Percentiles rank a stretch among this genome's conserved stretches.
These are phyloP conservation scores for Brassica carinata DNA, from an alignment of 345 rosid species.

Conservation along the genomic window DNA sequence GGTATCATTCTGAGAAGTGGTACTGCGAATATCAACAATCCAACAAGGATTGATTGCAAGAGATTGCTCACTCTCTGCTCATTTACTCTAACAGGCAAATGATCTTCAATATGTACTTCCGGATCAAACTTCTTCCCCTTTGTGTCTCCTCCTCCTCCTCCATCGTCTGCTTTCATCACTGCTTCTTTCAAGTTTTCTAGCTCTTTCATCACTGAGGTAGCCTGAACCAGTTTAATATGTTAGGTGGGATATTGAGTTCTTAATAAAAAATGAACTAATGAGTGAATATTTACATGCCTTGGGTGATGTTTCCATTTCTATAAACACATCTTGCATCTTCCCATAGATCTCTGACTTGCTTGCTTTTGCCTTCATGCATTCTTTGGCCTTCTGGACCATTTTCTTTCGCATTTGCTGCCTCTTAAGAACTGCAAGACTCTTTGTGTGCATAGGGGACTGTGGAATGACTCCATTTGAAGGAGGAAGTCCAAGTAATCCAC, in stretches of 20 bases:
- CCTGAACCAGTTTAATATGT: constrained; percentile 39
- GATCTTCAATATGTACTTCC: constrained; percentile 64
- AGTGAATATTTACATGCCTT: constrained; percentile 37
- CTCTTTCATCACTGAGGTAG: constrained; percentile 57
- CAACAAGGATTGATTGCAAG: constrained; percentile 74
- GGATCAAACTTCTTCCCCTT: constrained; percentile 62
- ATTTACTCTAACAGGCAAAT: constrained; percentile 78
- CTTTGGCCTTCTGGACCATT: constrained; percentile 79
- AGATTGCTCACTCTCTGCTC: constrained; percentile 85
- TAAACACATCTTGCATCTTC: constrained; percentile 73
- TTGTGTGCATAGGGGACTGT: constrained; percentile 93
- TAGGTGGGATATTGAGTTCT: constrained; percentile 22
- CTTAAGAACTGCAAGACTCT: constrained; percentile 80
- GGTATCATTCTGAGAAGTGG: constrained; percentile 72
- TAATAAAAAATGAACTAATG: constrained; percentile 1
- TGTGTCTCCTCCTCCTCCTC: constrained; percentile 27
- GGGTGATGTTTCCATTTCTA: constrained; percentile 49
- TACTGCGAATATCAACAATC: constrained; percentile 50
- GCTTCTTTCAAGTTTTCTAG: constrained; percentile 70
- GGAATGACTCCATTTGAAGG: constrained; percentile 91
- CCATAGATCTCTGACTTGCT: constrained; percentile 74
- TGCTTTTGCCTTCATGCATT: constrained; percentile 60
- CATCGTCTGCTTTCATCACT: constrained; percentile 63
- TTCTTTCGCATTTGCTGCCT: constrained; percentile 62
- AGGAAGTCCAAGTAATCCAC: constrained; percentile 81